These are phyloP conservation scores for Beauveria asiatica DNA, from an alignment of 2,329 filamentous ascomycete species.

Conservation along the genomic window DNA sequence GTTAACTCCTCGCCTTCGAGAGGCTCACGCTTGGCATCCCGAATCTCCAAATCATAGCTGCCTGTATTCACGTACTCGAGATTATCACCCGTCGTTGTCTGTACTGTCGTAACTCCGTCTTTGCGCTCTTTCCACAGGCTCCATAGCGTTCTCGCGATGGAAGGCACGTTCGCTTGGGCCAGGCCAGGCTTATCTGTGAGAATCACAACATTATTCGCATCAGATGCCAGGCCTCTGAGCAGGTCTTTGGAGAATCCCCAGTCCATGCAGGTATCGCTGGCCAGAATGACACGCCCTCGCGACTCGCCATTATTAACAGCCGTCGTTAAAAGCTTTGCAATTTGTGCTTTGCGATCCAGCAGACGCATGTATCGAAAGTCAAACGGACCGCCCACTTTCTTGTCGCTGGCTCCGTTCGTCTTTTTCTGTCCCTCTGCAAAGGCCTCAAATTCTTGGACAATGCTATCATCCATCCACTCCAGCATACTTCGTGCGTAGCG, in stretches of 20 bases:
- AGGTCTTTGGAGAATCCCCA: slow-evolving; percentile 91
- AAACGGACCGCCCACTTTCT: slow-evolving; percentile 63
- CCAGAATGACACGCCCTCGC: slow-evolving; percentile 68
- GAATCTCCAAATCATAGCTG: slow-evolving; percentile 53
- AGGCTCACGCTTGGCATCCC: slow-evolving; percentile 52
- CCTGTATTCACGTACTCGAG: slow-evolving; percentile 60
- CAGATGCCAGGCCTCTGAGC: slow-evolving; percentile 63
- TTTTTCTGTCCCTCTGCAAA: slow-evolving; percentile 45
- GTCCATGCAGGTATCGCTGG: slow-evolving; percentile 81
- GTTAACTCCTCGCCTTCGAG: slow-evolving; percentile 68
- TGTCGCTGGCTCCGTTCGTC: slow-evolving; percentile 37
- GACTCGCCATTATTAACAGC: slow-evolving; percentile 32
- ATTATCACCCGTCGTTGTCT: slow-evolving; percentile 43
- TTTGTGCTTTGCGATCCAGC: slow-evolving; percentile 71
- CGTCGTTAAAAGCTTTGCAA: slow-evolving; percentile 58
- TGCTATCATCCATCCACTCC: slow-evolving; percentile 98
- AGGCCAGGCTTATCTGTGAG: slow-evolving; percentile 66
- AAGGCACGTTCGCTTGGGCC: slow-evolving; percentile 34
- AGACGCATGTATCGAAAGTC: slow-evolving; percentile 81
- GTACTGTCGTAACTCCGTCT: slow-evolving; percentile 54
- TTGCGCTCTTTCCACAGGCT: slow-evolving; percentile 65
- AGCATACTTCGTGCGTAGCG: slow-evolving; percentile 90
- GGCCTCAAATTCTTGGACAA: slow-evolving; percentile 84
- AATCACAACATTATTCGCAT: slow-evolving; percentile 75
- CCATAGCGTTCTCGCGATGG: slow-evolving; percentile 70